phyloP scores from a whole-genome alignment of 1,284 basidiomycete genomes.

The Chondrostereum purpureum region DNA sequence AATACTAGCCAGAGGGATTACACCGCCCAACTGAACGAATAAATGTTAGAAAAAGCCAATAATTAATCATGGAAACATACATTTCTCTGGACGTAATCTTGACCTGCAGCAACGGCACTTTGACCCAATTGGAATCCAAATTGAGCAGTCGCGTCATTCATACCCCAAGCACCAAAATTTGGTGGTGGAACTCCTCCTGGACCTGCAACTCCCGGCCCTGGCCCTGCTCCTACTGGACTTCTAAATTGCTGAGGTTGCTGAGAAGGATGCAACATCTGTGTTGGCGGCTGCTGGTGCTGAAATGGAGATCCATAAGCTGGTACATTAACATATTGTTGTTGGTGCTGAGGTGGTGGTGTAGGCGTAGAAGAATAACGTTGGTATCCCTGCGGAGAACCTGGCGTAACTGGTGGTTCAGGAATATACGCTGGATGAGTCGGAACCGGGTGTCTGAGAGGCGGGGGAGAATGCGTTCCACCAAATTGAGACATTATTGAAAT shows the following conservation, averaged over 20 bases:
- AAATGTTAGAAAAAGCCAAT: constrained; percentile 4
- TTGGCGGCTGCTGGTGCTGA: constrained; percentile 23
- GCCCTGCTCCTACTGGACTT: constrained; percentile 17
- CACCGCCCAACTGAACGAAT: constrained; percentile 61
- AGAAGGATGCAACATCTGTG: constrained; percentile 25
- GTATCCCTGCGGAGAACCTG: constrained; percentile 69
- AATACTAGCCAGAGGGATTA: constrained; percentile 71
- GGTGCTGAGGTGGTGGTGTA: constrained; percentile 24
- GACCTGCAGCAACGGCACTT: constrained; percentile 88
- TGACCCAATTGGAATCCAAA: constrained; percentile 95
- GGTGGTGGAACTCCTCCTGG: constrained; percentile 24
- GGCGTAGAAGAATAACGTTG: constrained; percentile 68
- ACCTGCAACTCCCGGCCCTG: constrained; percentile 20
- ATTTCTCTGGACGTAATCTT: constrained; percentile 94
- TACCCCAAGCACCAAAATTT: constrained; percentile 70
- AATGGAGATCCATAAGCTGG: constrained; percentile 17
- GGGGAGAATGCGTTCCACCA: constrained; percentile 49
- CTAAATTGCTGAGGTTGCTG: constrained; percentile 23
- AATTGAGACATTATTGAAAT: constrained; percentile 1
- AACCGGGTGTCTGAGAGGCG: constrained; percentile 82
- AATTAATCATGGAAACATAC: constrained; percentile 37
- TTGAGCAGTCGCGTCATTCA: constrained; percentile 92
- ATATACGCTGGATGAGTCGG: constrained; percentile 87
- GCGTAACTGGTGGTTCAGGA: constrained; percentile 82
- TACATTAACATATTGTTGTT: constrained; percentile 20